These are phyloP conservation scores for Crinitomyces ghanaensis DNA, from an alignment of 805 yeast genomes.

Conservation along the genomic window DNA sequence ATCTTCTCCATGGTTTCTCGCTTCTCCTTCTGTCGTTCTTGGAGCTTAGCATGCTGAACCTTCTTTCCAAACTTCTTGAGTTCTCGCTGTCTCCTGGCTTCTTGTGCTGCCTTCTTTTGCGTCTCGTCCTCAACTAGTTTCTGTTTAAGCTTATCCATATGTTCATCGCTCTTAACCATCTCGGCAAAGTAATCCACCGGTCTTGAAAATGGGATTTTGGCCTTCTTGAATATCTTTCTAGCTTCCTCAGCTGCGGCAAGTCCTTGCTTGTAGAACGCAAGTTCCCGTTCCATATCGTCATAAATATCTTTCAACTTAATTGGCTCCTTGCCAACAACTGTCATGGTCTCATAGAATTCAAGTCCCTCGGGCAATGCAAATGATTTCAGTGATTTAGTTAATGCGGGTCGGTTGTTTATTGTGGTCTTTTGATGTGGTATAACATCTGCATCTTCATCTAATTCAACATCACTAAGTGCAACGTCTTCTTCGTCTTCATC, in stretches of 20 bases:
- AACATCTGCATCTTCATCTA: conserved; percentile 89
- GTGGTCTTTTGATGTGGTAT: conserved; percentile 88
- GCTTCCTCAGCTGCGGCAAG: conserved; percentile 71
- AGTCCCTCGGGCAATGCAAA: conserved; percentile 41
- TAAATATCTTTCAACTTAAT: conserved; percentile 70
- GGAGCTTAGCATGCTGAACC: conserved; percentile 87
- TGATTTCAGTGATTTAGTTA: conserved; percentile 21
- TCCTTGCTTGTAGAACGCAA: conserved; percentile 92
- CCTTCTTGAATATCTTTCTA: conserved; percentile 47
- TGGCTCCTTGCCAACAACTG: conserved; percentile 47
- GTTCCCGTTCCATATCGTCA: conserved; percentile 92
- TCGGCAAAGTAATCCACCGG: conserved; percentile 97
- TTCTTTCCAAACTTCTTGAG: conserved; percentile 96
- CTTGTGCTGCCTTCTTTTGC: conserved; percentile 75
- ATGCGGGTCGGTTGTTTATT: conserved; percentile 76
- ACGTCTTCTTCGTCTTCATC: conserved; percentile 72
- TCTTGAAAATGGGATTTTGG: conserved; percentile 79
- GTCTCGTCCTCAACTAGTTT: conserved; percentile 66
- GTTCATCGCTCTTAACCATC: conserved; percentile 96
- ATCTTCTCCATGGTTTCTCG: conserved; percentile 81
- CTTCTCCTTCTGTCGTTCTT: conserved; percentile 89
- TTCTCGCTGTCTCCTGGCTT: conserved; percentile 87
- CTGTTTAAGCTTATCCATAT: conserved; percentile 85
- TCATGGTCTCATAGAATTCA: conserved; percentile 76
- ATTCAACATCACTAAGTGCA: conserved; percentile 80